Conservation (phyloP, 2,329 filamentous ascomycete species). For the Lachnellula willkommii region DNA sequence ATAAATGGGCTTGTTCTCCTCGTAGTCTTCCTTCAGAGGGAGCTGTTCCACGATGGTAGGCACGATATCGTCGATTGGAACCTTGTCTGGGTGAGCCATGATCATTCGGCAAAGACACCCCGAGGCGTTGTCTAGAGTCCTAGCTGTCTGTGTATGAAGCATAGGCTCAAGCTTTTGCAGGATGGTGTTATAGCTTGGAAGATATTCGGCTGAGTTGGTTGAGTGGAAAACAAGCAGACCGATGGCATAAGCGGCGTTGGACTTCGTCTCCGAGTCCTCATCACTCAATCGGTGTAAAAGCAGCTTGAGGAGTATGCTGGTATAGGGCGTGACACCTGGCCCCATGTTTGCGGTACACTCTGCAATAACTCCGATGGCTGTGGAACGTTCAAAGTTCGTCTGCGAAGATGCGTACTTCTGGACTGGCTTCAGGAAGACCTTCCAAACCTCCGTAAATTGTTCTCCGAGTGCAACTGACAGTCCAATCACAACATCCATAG, state of each 20-base stretch:
- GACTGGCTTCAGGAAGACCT: conserved; percentile 89
- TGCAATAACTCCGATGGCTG: conserved; percentile 85
- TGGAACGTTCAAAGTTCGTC: conserved; percentile 81
- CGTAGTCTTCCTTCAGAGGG: conserved; percentile 86
- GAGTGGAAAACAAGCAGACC: conserved; percentile 82
- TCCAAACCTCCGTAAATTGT: conserved; percentile 84
- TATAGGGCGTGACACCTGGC: conserved; percentile 74
- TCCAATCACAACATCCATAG: conserved; percentile 82
- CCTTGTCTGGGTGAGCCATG: conserved; percentile 74
- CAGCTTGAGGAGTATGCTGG: conserved; percentile 68
- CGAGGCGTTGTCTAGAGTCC: conserved; percentile 86
- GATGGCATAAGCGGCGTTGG: conserved; percentile 87
- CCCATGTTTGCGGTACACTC: conserved; percentile 87
- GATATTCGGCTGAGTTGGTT: conserved; percentile 62
- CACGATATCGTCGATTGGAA: conserved; percentile 76
- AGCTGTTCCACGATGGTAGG: conserved; percentile 73
- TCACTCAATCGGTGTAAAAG: conserved; percentile 83
- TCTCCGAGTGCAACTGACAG: conserved; percentile 75
- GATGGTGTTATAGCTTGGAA: conserved; percentile 70
- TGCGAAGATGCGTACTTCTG: conserved; percentile 82
- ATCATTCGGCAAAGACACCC: conserved; percentile 93
- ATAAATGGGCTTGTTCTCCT: conserved; percentile 94
- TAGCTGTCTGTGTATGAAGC: conserved; percentile 69
- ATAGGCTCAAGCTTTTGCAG: conserved; percentile 82
- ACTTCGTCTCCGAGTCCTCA: conserved; percentile 86